Evolutionary conservation across 768 basidiomycete species (phyloP), one percentile per base, ranked within the genome.

Genomic region (Mycena maculata): DNA sequence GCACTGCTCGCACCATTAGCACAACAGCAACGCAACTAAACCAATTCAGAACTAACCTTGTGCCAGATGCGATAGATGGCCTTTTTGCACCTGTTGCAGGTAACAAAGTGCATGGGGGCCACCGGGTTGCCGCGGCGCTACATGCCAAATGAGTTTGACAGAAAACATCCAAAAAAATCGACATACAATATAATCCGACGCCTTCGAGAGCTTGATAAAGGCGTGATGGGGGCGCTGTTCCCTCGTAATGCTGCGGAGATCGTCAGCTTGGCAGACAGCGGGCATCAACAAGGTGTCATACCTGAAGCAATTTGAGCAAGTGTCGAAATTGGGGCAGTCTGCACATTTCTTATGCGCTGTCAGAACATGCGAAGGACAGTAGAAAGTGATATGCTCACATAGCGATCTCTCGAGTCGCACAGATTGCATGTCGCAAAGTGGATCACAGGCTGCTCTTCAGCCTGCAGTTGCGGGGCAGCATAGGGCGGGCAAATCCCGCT

Each of bases 311-410:
- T 82, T 77, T 18, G 77, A 73, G 73, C 94, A 96, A 11, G 89
- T 85, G 71, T 96, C 94, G 70, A 89, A 96, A 73, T 96, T 93
- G n/a, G 93, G 93, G 77, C 93, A 95, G 62, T 80, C 75, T 11
- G 89, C 63, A 72, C 93, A 94, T 90, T 94, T 94, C 92, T 93
- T 52, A 28, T 22, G n/a, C 30, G 12, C 61, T n/a, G 2, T 49
- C 33, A 59, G 36, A 47, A 42, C n/a, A 12, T 57, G n/a, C 59
- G 62, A 69, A 18, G 53, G 48, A 42, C 41, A 31, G 7, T 23
- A 36, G 53, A 57, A 20, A 70, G 13, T 55, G 41, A 45, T 39
- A 57, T 59, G 60, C 92, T 78, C 73, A 94, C 92, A 81, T 87
- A 95, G 48, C 95, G 88, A 48, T 83, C 81, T 3, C 81, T 76